Conservation (phyloP, 768 basidiomycete genomes). For the Butyriboletus loyo region DNA sequence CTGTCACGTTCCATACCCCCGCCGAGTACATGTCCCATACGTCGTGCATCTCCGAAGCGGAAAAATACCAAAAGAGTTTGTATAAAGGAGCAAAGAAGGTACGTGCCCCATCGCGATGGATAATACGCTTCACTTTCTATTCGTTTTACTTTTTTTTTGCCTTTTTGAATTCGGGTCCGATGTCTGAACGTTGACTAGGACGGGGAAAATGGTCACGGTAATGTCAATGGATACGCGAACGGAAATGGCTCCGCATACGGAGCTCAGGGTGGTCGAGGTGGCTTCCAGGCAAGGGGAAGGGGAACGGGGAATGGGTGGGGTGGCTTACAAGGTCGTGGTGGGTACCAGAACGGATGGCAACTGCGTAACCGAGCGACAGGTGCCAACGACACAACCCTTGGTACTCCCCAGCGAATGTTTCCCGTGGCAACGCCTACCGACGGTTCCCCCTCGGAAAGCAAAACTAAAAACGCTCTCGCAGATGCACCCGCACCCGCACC, state of each 20-base stretch:
- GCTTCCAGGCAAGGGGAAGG: conserved; percentile 25
- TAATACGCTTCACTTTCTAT: not conserved
- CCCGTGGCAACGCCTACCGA: conserved; percentile 33
- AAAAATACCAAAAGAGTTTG: conserved; percentile 87
- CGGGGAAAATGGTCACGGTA: not conserved
- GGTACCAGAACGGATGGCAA: conserved; percentile 26
- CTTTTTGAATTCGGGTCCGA: not conserved
- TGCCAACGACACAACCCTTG: conserved; percentile 70
- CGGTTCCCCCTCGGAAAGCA: not conserved
- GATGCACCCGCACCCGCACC: not conserved
- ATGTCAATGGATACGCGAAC: conserved; percentile 10
- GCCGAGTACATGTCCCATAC: conserved; percentile 81
- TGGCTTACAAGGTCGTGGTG: conserved; percentile 23
- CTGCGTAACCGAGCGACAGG: conserved; percentile 43
- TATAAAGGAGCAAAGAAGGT: conserved; percentile 75
- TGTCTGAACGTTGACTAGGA: conserved; percentile 5
- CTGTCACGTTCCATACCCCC: conserved; percentile 74
- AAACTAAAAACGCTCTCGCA: not conserved
- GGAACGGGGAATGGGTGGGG: conserved; percentile 37
- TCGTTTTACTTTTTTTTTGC: not conserved
- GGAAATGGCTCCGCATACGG: conserved; percentile 20
- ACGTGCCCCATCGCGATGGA: not conserved
- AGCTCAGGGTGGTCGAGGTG: conserved; percentile 4
- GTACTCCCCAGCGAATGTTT: conserved; percentile 54
- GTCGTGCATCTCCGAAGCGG: conserved; percentile 83